Conservation (phyloP, 164 flowering plant genomes). For the Hamamelis virginiana region DNA sequence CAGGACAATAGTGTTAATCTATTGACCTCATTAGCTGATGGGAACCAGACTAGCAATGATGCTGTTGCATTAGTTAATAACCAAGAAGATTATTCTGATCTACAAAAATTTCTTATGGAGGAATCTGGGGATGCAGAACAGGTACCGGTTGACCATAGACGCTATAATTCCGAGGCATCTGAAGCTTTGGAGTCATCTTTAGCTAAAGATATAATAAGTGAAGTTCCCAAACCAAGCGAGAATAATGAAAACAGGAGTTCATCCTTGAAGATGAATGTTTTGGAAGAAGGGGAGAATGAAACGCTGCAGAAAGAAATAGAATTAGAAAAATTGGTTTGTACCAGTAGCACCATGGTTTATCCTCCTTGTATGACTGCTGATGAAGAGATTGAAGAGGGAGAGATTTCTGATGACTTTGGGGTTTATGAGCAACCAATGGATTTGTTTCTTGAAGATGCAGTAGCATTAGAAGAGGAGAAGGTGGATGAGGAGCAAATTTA, state of each 20-base stretch:
- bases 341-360: slow-evolving; percentile 6
- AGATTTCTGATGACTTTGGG: slow-evolving; percentile 29
- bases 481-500: slow-evolving; percentile 13
- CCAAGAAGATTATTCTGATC: slow-evolving; percentile 3
- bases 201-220: slow-evolving; percentile 5
- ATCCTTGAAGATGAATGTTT: slow-evolving; percentile 3
- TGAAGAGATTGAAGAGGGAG: slow-evolving; percentile 52
- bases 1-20: slow-evolving; percentile 4
- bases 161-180: neutral
- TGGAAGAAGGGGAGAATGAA: slow-evolving; percentile 11
- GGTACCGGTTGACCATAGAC: slow-evolving; percentile 10
- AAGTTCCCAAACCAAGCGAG: slow-evolving; percentile 13
- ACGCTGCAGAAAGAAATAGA: slow-evolving; percentile 23
- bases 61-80: slow-evolving; percentile 8
- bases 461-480: slow-evolving; percentile 12
- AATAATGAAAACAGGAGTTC: slow-evolving; percentile 7
- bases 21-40: neutral
- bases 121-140: slow-evolving; percentile 3
- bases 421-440: slow-evolving; percentile 15
- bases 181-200: slow-evolving; percentile 2
- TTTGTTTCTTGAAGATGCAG: slow-evolving; percentile 14
- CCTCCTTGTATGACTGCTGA: slow-evolving; percentile 16
- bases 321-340: slow-evolving; percentile 19
- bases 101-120: slow-evolving; percentile 7
- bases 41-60: slow-evolving; percentile 8